Evolutionary conservation across 768 basidiomycete species (phyloP), one percentile per base, ranked within the genome.

Genomic region (Lyophyllum decastes): DNA sequence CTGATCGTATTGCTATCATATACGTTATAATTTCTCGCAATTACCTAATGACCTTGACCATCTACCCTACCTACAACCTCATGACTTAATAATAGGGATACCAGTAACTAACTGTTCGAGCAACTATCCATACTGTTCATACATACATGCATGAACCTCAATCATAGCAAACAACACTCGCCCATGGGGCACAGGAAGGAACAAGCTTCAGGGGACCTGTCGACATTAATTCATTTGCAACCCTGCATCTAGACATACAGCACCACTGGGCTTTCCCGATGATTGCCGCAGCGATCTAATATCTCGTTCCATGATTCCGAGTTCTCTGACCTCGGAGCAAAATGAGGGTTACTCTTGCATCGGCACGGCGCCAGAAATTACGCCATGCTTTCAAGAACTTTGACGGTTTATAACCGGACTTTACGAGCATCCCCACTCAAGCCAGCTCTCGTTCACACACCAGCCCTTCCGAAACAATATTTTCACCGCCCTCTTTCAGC

Each of bases 341-440:
- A 24, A 34, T 45, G 55, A 60, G 41, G 44, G 19, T 55, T 56
- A 14, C 33, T 33, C 14, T 35, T 21, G 14, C 35, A 38, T 11
- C 16, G 24, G 22, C 41, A 22, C 22, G 25, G 35, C 43, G 34
- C 33, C 16, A 16, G 27, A 22, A 41, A 10, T 41, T 16, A 17
- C 16, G n/a, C 40, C 24, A 59, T 61, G 58, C 38, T 62, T 50
- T 38, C 53, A 19, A 62, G 61, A 49, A 45, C 38, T 27, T 53
- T 60, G 44, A 25, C 49, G 44, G 38, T 62, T 63, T 62, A 62
- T 62, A 63, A 61, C 45, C 58, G 61, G 41, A 55, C 52, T 53
- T 58, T 58, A 26, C 54, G 53, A 56, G 35, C 47, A 25, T 55
- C 46, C 24, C 35, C 45, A 14, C 21, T 55, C 51, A 58, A 46